phyloP scores from a whole-genome alignment of 345 rosid genomes.

The Citrus unshiu region DNA sequence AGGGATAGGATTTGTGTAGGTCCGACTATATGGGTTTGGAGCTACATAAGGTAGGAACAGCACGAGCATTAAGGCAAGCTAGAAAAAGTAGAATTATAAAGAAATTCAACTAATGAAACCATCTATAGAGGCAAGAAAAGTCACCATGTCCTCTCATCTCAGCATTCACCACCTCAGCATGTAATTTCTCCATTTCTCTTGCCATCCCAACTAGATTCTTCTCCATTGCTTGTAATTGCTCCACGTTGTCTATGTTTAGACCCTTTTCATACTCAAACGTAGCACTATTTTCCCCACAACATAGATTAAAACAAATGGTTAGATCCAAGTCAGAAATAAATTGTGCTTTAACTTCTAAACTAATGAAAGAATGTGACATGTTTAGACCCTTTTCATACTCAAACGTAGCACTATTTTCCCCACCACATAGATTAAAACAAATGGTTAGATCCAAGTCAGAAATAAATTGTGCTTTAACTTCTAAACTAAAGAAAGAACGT shows the following conservation, averaged over 20 bases:
- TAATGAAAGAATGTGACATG: background rate
- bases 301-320: constrained; percentile 1
- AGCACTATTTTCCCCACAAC: constrained; percentile 36
- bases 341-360: background rate
- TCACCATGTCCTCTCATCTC: constrained; percentile 42
- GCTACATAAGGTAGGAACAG: constrained; percentile 18
- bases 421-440: constrained; percentile 6
- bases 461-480: background rate
- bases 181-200: constrained; percentile 59
- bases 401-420: constrained; percentile 47
- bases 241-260: constrained; percentile 59
- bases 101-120: background rate
- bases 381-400: constrained; percentile 46
- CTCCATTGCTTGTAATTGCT: constrained; percentile 61
- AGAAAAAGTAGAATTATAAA: background rate
- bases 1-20: constrained; percentile 24
- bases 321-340: constrained; percentile 1
- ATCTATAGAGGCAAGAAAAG: constrained; percentile 1
- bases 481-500: background rate
- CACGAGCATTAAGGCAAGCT: constrained; percentile 2
- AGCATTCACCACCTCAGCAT: constrained; percentile 41
- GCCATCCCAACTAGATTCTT: constrained; percentile 57
- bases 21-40: constrained; percentile 22
- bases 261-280: constrained; percentile 65
- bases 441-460: background rate